phyloP scores from a whole-genome alignment of 2,329 filamentous ascomycete species.

The Colletotrichum echinochloae region DNA sequence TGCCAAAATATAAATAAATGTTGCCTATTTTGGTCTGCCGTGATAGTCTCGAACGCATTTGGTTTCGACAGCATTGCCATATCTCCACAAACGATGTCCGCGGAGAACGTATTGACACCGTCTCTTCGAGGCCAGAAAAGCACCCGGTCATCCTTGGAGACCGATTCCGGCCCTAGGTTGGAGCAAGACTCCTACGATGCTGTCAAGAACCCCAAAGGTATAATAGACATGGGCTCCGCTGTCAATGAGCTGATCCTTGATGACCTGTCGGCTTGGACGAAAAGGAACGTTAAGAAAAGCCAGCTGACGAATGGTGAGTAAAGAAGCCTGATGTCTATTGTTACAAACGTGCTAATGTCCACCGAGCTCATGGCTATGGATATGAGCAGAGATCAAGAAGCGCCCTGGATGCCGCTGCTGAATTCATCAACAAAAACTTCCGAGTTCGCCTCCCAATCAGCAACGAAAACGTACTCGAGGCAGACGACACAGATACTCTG shows the following conservation, averaged over 20 bases:
- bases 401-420: not conserved
- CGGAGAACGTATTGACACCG: not conserved
- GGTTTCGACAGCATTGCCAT: not conserved
- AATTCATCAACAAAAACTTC: constrained; percentile 31
- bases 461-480: constrained; percentile 19
- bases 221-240: constrained; percentile 28
- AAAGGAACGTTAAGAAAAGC: constrained; percentile 21
- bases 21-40: too few relatives aligned
- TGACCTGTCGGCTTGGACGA: constrained; percentile 17
- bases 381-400: not conserved
- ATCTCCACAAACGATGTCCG: not conserved
- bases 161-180: not conserved
- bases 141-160: not conserved
- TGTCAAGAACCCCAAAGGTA: constrained; percentile 11
- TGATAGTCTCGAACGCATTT: not conserved
- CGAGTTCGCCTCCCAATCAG: constrained; percentile 15
- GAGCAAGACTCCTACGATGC: constrained; percentile 5
- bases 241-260: constrained; percentile 31
- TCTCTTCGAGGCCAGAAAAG: not conserved
- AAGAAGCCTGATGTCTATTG: too few relatives aligned
- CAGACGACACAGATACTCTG: not conserved
- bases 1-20: not conserved
- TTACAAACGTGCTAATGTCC: not conserved
- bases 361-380: constrained; percentile 9
- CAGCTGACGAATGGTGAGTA: constrained; percentile 7